Base-by-base conservation (phyloP, 176 grass and related monocot species). In the Themeda triandra region DNA sequence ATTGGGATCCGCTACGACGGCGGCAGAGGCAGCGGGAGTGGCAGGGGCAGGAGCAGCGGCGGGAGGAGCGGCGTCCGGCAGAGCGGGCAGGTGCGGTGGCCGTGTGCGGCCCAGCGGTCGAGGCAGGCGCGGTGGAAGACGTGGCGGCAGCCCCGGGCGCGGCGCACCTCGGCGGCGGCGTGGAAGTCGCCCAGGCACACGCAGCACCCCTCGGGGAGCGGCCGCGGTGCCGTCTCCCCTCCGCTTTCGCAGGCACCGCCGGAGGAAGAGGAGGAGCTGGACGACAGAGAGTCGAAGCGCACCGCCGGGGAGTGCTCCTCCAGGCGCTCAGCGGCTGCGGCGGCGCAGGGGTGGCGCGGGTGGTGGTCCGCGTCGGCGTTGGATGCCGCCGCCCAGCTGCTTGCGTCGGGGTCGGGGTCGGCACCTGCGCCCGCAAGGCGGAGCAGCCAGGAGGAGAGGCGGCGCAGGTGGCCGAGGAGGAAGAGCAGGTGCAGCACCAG, bases 181-280 rank as follows among this genome's bases (percentile, higher is more conserved):
- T 93, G 54, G 84, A 98, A 92, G 45, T 98, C 96, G 77, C 80
- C 75, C 23, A 98, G 85, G 89, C 96, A 98, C 13, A 98, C 96
- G 24, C 83, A 91, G 85, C 96, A 98, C 13, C 82, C 78, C 6
- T 63, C 80, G 2, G 82, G 82, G 19, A 73, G n/a, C 56, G 56
- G 56, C 23, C 9, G 78, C 8, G 36, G 69, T 32, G 27, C 51
- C 32, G 53, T 24, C 33, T 6, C 23, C 17, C 0, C 39, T n/a
- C 53, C 53, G 17, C 17, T 51, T 49, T 19, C 48, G 48, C 21
- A 18, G 53, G 6, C 1, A 8, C 18, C 12, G 2, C 23, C 58
- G 6, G 8, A n/a, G 2, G 83, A 36, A 3, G 9, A 36, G 0
- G 15, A 51, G 17, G 46, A 18, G 17, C 46, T 5, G 39, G 53